Evolutionary conservation across 495 filamentous ascomycete species (phyloP), one percentile per base, ranked within the genome.

Genomic region (Physcia stellaris): DNA sequence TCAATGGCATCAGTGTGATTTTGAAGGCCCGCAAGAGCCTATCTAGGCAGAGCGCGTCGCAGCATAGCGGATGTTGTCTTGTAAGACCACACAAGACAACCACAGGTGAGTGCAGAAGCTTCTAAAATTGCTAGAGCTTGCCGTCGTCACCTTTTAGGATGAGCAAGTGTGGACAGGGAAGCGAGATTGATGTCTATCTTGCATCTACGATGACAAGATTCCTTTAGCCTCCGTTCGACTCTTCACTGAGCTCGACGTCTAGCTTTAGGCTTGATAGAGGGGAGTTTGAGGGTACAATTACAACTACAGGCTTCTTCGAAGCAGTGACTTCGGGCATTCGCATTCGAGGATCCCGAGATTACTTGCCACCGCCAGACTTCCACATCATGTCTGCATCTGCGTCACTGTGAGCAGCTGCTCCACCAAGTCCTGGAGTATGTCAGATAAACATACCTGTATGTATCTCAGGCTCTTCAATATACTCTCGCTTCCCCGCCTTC

Each of bases 111-210:
- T n/a, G n/a, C n/a, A 17, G 15, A 32, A 23, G 70, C 70, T 70
- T 70, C 65, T 69, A 69, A 61, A 66, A 62, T 62, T 64, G 73
- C 73, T 78, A 78, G 73, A 78, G 70, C 73, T 69, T 60, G 66
- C 61, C 73, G 64, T 71, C 70, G 60, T 50, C 68, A 62, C 47
- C 39, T 46, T 50, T 62, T 58, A 72, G 69, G 70, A 64, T 60
- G 64, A 49, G 66, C 63, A 61, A 67, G 73, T 74, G 73, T 78
- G 68, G 71, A 78, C 64, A 70, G 57, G 60, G 72, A 75, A 76
- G 73, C 73, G 60, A 78, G 61, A 78, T 59, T 55, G 57, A 74
- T 46, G 39, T 26, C 44, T 50, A 41, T 35, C 20, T 35, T 9
- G 22, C 37, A 16, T 24, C 28, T 19, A 17, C 22, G 24, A 15